Conservation (phyloP, 441 rosid genomes). For the Erodium chrysanthum region DNA sequence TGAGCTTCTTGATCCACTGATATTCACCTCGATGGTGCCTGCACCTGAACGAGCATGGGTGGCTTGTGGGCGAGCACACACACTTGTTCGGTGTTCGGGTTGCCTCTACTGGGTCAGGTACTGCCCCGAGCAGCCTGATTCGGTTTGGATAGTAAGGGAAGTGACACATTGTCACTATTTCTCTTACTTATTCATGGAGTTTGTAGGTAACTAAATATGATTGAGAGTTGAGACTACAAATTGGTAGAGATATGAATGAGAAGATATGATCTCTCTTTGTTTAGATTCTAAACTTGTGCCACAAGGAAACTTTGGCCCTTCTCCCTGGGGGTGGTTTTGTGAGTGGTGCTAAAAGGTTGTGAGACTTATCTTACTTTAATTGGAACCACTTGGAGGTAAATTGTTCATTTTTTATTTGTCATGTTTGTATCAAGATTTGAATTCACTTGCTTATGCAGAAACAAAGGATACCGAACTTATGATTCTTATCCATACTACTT, state of each 20-base stretch:
- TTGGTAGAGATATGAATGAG: not conserved
- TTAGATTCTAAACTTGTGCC: not conserved
- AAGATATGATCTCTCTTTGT: too few relatives aligned
- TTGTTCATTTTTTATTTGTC: too few relatives aligned
- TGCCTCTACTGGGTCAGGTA: conserved; percentile 2
- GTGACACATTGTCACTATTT: not conserved
- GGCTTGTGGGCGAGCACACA: conserved; percentile 38
- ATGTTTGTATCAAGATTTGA: too few relatives aligned
- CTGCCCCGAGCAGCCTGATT: not conserved
- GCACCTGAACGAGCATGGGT: conserved; percentile 44
- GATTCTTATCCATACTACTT: too few relatives aligned
- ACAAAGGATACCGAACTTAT: too few relatives aligned
- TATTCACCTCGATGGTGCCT: conserved; percentile 28
- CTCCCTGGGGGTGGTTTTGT: not conserved
- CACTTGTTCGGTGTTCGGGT: conserved; percentile 22
- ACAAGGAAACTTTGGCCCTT: not conserved
- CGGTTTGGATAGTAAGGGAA: not conserved
- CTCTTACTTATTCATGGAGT: too few relatives aligned
- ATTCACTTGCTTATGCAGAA: too few relatives aligned
- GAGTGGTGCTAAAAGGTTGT: conserved; percentile 4
- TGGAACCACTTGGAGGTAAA: not conserved
- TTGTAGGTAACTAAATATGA: not conserved
- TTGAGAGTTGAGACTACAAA: too few relatives aligned
- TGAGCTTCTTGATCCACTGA: conserved; percentile 2
- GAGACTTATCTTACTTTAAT: not conserved